Base-by-base conservation (phyloP, 2,329 filamentous ascomycete genomes). In the Madurella fahalii region DNA sequence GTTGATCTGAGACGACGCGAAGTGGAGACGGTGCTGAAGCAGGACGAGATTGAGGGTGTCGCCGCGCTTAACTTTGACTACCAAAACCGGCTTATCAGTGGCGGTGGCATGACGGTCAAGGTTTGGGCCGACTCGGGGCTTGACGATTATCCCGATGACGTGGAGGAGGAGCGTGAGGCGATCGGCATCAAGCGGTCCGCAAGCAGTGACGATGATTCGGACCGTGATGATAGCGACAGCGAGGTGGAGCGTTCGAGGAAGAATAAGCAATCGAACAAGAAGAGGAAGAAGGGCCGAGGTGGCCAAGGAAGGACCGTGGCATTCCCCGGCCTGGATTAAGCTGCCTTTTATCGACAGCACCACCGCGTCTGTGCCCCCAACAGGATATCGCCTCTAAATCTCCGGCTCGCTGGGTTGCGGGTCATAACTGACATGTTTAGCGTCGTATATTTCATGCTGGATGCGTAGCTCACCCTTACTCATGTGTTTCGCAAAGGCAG, bases 1-100 rank as follows among this genome's bases (percentile, higher is more conserved):
- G 87, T 95, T 44, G 83, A 89, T 64, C 75, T 96, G 32, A 84
- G 86, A 1, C 71, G 74, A 39, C 88, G 94, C 62, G 86, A 89
- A 67, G 82, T 95, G 4, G 75, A 89, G 20, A 76, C 76, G 1
- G 81, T 86, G 49, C 63, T 79, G 67, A 87, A 82, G 63, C 93
- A 96, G 68, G 90, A 96, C 65, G 91, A 95, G 56, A 74, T 94
- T 16, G 93, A 97, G 67, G 88, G 87, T 2, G 91, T 96, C 3
- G 81, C 91, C 1, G 88, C 82, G 0, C 71, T 99, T 0, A 87
- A 80, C 1, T 95, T 97, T 60, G 94, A 97, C 71, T 86, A 87
- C 48, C 83, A 86, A 49, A 89, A 91, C 44, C 81, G 94, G 44
- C 83, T 99, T 77, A 90, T 99, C 62, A 95, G 86, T 65, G 92